Conservation (phyloP, 805 yeast species). For the Lachancea sp. region DNA sequence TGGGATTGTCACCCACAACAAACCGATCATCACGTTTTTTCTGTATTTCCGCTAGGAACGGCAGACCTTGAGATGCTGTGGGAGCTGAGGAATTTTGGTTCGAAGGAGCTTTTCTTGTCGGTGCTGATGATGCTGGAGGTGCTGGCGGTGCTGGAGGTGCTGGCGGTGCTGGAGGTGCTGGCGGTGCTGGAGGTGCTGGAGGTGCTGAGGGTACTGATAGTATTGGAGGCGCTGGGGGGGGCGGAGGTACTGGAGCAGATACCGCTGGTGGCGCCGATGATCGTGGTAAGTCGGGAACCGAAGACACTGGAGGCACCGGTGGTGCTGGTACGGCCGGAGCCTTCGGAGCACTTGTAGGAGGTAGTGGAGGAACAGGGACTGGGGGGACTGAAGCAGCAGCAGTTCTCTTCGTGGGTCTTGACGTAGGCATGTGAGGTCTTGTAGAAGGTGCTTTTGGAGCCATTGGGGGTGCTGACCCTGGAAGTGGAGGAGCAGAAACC, state of each 20-base stretch:
- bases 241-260: constrained; percentile 24
- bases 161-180: constrained; percentile 20
- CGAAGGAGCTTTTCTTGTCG: constrained; percentile 20
- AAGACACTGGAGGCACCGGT: constrained; percentile 19
- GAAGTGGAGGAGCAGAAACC: constrained; percentile 18
- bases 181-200: constrained; percentile 22
- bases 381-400: constrained; percentile 1
- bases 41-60: constrained; percentile 47
- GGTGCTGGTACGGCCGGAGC: constrained; percentile 20
- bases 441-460: constrained; percentile 14
- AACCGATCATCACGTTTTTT: constrained; percentile 42
- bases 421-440: constrained; percentile 17
- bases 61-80: constrained; percentile 38
- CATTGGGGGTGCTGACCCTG: constrained; percentile 22
- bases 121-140: constrained; percentile 21
- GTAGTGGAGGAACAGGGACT: constrained; percentile 12
- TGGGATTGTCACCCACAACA: constrained; percentile 37
- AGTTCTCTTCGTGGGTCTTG: constrained; percentile 17
- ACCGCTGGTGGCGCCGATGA: constrained; percentile 19
- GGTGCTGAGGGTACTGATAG: constrained; percentile 22
- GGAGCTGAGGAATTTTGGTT: constrained; percentile 17
- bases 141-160: constrained; percentile 21
- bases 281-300: constrained; percentile 21
- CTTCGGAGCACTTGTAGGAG: constrained; percentile 12
- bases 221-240: constrained; percentile 19